Percentiles rank a stretch among this genome's conserved stretches.
phyloP scores from a whole-genome alignment of 2,329 filamentous ascomycete species.

The Colletotrichum aenigma region DNA sequence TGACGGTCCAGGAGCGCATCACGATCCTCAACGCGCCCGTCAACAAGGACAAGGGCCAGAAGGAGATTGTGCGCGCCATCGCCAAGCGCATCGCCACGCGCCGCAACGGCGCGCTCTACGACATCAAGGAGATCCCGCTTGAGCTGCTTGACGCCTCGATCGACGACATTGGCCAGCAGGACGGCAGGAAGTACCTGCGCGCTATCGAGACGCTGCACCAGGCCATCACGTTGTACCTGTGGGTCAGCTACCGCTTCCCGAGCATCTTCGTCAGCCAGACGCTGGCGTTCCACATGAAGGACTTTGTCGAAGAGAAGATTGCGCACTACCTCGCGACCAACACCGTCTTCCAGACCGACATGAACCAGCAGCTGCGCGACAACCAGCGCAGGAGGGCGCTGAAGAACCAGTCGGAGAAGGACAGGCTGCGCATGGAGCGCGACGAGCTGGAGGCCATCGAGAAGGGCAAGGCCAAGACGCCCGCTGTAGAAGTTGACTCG shows the following conservation, averaged over 20 bases:
- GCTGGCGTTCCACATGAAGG: constrained; percentile 81
- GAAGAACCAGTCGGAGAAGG: constrained; percentile 19
- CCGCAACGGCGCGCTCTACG: constrained; percentile 69
- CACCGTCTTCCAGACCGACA: constrained; percentile 27
- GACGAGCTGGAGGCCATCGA: constrained; percentile 16
- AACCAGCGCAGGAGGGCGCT: neutral
- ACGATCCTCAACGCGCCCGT: constrained; percentile 76
- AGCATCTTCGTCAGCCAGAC: constrained; percentile 78
- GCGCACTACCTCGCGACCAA: constrained; percentile 57
- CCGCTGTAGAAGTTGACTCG: constrained; percentile 27
- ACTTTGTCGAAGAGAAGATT: constrained; percentile 78
- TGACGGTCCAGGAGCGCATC: constrained; percentile 77
- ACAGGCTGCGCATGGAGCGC: constrained; percentile 32
- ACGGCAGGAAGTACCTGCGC: constrained; percentile 57
- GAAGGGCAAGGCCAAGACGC: neutral
- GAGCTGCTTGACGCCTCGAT: constrained; percentile 73
- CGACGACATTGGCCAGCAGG: constrained; percentile 16
- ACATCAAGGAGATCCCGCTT: constrained; percentile 73
- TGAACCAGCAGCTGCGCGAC: constrained; percentile 22
- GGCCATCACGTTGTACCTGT: constrained; percentile 83
- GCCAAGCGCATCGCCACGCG: constrained; percentile 74
- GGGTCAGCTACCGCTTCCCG: constrained; percentile 88
- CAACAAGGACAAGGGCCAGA: constrained; percentile 50
- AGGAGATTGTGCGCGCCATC: constrained; percentile 62
- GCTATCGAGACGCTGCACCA: constrained; percentile 81